Evolutionary conservation across 352 stramenopile genomes (phyloP).

Genomic region (Blastocystis sp.): DNA sequence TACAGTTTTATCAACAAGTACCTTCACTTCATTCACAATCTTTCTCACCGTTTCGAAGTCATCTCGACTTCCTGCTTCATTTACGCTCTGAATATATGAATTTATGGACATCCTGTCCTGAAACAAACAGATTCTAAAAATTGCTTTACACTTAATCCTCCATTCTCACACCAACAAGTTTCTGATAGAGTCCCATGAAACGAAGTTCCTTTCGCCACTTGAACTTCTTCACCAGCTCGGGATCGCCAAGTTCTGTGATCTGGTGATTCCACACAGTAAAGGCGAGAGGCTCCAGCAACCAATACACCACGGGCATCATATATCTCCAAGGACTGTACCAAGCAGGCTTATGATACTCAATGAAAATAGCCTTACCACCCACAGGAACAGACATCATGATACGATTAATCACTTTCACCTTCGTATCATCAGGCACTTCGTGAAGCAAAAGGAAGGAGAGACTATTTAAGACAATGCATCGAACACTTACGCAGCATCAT

Average conservation of each 20-base stretch:
- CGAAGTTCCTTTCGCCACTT: conserved; percentile 62
- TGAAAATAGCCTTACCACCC: conserved; percentile 64
- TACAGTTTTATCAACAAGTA: background rate
- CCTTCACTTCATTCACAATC: conserved; percentile 47
- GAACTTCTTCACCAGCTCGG: conserved; percentile 64
- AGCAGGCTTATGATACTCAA: conserved; percentile 51
- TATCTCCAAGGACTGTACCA: conserved; percentile 68
- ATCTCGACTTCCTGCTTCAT: background rate
- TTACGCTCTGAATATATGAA: background rate
- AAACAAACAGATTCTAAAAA: conserved; percentile 54
- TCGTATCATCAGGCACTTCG: conserved; percentile 62
- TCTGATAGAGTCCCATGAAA: conserved; percentile 65
- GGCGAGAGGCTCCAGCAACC: conserved; percentile 47
- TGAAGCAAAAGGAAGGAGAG: conserved; percentile 59
- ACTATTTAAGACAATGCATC: background rate
- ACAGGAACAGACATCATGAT: conserved; percentile 55
- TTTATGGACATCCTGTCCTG: background rate
- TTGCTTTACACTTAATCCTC: conserved; percentile 10
- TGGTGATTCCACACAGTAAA: conserved; percentile 62
- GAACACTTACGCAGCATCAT: conserved; percentile 25
- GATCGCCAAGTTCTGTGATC: conserved; percentile 56
- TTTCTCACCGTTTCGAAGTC: background rate
- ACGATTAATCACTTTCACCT: conserved; percentile 51
- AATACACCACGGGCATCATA: conserved; percentile 62
- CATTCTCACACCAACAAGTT: conserved; percentile 45